Conservation (phyloP, 495 filamentous ascomycete genomes). For the Penicillium antarcticum region DNA sequence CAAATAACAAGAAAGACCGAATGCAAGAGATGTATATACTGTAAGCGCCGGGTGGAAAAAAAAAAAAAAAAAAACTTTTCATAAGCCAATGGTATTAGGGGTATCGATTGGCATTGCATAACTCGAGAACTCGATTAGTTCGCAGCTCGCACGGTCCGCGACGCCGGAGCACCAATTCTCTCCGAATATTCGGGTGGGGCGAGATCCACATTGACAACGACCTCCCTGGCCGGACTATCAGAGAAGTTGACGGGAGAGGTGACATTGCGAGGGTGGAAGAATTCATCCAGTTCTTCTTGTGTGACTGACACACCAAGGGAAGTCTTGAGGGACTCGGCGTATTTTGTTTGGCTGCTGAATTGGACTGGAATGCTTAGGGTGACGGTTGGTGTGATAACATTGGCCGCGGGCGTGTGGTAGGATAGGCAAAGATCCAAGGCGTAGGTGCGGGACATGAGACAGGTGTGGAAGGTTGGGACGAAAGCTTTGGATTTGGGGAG, state of each 20-base stretch:
- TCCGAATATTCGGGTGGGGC: slow-evolving; percentile 23
- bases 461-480: slow-evolving; percentile 86
- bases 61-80: not conserved
- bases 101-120: not conserved
- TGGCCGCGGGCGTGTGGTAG: slow-evolving; percentile 55
- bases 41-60: not conserved
- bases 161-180: not conserved
- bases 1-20: too few relatives aligned
- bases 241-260: slow-evolving; percentile 6
- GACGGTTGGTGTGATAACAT: slow-evolving; percentile 51
- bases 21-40: not conserved
- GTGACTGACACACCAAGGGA: slow-evolving; percentile 23
- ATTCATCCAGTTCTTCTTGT: slow-evolving; percentile 37
- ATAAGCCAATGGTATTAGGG: not conserved
- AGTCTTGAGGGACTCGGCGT: slow-evolving; percentile 15
- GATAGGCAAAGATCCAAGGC: slow-evolving; percentile 64
- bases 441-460: slow-evolving; percentile 78
- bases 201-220: slow-evolving; percentile 13
- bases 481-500: slow-evolving; percentile 70
- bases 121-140: not conserved
- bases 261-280: slow-evolving; percentile 37
- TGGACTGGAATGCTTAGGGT: slow-evolving; percentile 75
- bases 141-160: not conserved
- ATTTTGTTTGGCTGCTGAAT: slow-evolving; percentile 43
- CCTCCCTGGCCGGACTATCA: not conserved